Conservation (phyloP, 1,139 yeast species). For the Sugiyamaella novakii region DNA sequence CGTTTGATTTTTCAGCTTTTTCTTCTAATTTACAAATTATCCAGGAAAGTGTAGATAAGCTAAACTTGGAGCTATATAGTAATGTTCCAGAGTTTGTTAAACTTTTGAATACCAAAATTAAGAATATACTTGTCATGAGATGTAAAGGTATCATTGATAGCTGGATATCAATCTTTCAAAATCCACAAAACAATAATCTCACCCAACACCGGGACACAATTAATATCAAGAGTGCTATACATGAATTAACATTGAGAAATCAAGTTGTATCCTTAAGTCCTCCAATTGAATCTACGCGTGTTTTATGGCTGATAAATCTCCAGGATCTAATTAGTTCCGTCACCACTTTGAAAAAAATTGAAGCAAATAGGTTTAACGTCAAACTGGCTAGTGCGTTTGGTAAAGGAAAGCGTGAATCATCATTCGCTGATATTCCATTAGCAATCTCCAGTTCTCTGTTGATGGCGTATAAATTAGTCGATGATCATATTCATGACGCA, state of each 20-base stretch:
- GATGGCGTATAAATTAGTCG: constrained; percentile 32
- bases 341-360: constrained; percentile 34
- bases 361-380: constrained; percentile 40
- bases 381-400: constrained; percentile 19
- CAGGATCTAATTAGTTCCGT: constrained; percentile 38
- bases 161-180: constrained; percentile 37
- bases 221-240: constrained; percentile 32
- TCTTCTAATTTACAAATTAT: constrained; percentile 39
- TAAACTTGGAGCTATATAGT: constrained; percentile 49
- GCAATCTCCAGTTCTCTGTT: constrained; percentile 27
- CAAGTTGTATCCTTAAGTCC: constrained; percentile 50
- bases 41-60: constrained; percentile 48
- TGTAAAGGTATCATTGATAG: constrained; percentile 32
- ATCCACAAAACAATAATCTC: constrained; percentile 19
- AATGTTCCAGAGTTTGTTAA: constrained; percentile 46
- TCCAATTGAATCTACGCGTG: constrained; percentile 45
- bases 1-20: constrained; percentile 36
- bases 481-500: constrained; percentile 38
- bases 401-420: neutral
- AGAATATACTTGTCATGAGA: constrained; percentile 44
- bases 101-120: constrained; percentile 48
- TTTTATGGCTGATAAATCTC: constrained; percentile 38
- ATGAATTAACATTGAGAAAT: constrained; percentile 49
- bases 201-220: neutral
- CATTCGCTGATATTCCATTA: constrained; percentile 29